Conservation (phyloP, 1,284 basidiomycete genomes). For the Coniophora puteana region DNA sequence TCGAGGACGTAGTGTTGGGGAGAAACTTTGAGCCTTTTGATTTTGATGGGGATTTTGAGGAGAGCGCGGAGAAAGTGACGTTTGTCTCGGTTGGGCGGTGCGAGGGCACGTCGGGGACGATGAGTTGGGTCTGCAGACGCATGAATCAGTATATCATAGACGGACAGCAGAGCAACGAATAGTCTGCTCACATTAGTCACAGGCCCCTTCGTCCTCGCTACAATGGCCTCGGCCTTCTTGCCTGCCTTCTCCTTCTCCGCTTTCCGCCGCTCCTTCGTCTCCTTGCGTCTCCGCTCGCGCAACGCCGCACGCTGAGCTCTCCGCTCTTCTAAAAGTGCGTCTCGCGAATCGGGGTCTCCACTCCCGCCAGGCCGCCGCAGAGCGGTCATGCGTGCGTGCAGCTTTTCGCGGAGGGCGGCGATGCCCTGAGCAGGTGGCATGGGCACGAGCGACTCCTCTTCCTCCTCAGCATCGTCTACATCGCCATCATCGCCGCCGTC, state of each 20-base stretch:
- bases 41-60: too few relatives aligned
- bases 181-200: constrained; percentile 46
- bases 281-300: constrained; percentile 79
- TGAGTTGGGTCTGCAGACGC: constrained; percentile 58
- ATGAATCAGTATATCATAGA: constrained; percentile 1
- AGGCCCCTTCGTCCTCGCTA: constrained; percentile 35
- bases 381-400: constrained; percentile 75
- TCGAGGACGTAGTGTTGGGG: constrained; percentile 68
- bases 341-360: constrained; percentile 58
- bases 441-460: constrained; percentile 44
- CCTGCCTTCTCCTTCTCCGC: constrained; percentile 47
- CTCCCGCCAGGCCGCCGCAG: constrained; percentile 49
- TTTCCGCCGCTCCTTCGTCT: constrained; percentile 77
- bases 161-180: background rate
- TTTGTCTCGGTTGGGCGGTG: constrained; percentile 48
- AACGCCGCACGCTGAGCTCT: constrained; percentile 73
- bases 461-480: constrained; percentile 26
- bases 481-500: constrained; percentile 25
- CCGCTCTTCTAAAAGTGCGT: constrained; percentile 80
- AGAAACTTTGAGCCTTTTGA: too few relatives aligned
- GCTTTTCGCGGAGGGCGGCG: constrained; percentile 67
- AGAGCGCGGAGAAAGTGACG: constrained; percentile 70
- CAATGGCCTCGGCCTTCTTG: constrained; percentile 35
- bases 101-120: constrained; percentile 54
- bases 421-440: constrained; percentile 71